phyloP scores from a whole-genome alignment of 164 flowering plant genomes.

The Vitis riparia region DNA sequence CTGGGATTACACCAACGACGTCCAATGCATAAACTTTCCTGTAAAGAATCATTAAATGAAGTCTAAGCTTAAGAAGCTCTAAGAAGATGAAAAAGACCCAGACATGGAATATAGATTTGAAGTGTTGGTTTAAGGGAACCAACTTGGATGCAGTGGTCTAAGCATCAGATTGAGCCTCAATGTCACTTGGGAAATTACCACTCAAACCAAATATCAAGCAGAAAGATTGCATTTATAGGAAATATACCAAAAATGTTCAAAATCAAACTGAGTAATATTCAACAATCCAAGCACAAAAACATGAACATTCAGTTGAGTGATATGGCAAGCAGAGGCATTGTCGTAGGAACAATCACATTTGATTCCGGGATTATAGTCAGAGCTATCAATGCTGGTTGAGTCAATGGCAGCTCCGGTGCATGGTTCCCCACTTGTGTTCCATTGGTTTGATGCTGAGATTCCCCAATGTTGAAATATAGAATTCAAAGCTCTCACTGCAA shows the following conservation, averaged over 20 bases:
- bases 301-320: constrained; percentile 26
- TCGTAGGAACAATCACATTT: constrained; percentile 34
- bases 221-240: not conserved
- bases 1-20: constrained; percentile 37
- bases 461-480: constrained; percentile 32
- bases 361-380: constrained; percentile 25
- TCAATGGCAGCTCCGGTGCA: constrained; percentile 35
- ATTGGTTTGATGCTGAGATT: constrained; percentile 9
- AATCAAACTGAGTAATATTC: not conserved
- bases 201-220: too few species aligned
- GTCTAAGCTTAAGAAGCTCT: not conserved
- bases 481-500: constrained; percentile 33
- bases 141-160: not conserved
- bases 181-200: too few species aligned
- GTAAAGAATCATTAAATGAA: constrained; percentile 2
- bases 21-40: constrained; percentile 38
- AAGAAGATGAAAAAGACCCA: not conserved
- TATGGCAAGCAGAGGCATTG: constrained; percentile 23
- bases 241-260: not conserved
- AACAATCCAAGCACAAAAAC: not conserved
- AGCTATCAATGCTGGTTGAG: not conserved
- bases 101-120: too few species aligned
- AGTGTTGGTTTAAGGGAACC: not conserved
- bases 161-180: not conserved
- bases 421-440: constrained; percentile 40